A percentile compares a stretch with the other conserved stretches of the same genome.
These are phyloP conservation scores for Pichia sp. DNA, from an alignment of 1,139 yeast species.

Conservation along the genomic window DNA sequence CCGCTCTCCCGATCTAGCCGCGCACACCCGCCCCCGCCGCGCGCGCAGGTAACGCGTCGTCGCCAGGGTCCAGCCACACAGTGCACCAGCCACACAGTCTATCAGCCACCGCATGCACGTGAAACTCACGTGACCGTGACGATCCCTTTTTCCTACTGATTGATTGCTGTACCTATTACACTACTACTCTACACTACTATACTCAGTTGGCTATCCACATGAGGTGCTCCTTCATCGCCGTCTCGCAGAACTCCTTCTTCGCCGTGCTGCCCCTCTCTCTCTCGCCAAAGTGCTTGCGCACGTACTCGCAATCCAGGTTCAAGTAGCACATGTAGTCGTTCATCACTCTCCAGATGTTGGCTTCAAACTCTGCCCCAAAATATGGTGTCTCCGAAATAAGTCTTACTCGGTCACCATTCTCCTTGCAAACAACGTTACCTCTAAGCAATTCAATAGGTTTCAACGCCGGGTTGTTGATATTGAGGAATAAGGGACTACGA, in stretches of 20 bases:
- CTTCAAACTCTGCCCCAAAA: conserved; percentile 19
- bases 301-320: conserved; percentile 21
- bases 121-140: no score
- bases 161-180: not conserved
- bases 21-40: no score
- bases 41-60: no score
- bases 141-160: no score
- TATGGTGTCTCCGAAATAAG: conserved; percentile 21
- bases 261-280: conserved; percentile 13
- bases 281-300: conserved; percentile 19
- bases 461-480: conserved; percentile 24
- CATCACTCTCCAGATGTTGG: conserved; percentile 25
- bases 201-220: conserved; percentile 21
- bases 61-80: no score
- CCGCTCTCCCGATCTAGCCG: no score
- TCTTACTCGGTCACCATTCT: conserved; percentile 26
- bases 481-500: conserved; percentile 23
- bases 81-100: no score
- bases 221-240: conserved; percentile 23
- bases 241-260: conserved; percentile 19
- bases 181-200: not conserved
- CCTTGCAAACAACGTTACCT: conserved; percentile 20
- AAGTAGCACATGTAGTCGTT: conserved; percentile 26
- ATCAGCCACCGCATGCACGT: no score
- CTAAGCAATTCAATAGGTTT: conserved; percentile 25